Evolutionary conservation across 805 yeast species (phyloP), one percentile per base, ranked within the genome.

Genomic region (Spathaspora arborariae): DNA sequence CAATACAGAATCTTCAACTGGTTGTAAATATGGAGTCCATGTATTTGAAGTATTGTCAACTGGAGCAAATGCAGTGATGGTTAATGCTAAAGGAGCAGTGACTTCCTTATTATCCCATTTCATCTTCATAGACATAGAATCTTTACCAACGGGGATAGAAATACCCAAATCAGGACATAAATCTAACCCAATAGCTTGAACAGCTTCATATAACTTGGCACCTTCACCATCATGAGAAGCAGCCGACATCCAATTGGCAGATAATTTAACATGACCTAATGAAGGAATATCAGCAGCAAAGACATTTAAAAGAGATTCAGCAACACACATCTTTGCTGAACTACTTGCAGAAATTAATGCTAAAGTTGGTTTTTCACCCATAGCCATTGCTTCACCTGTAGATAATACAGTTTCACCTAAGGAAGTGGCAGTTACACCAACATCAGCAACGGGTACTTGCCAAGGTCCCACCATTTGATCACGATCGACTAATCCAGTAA

Each of bases 221-320:
- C 99, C 99, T 69, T 94, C 99, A 59, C 98, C 98, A 19, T 81
- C 81, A 59, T 91, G 96, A 30, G 92, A 77, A 21, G 99, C 96
- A 42, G 98, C 91, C 9, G 97, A 84, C 99, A 94, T 94, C 99
- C 99, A 94, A 74, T 94, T 94, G 40, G 99, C 99, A 44, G 96
- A 88, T 49, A 94, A 71, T 61, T 91, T 88, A 46, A 94, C 82
- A 54, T 82, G 78, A 51, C 82, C 83, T 50, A 92, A 73, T 6
- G 82, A 72, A 49, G 84, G 80, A 49, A 94, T 77, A 64, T 94
- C 96, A 34, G 98, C 95, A 33, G 99, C 97, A 57, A 82, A 79
- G 39, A 92, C 62, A 64, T 94, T 94, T 65, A 90, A 67, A 60
- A 94, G 76, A 4, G 97, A 84, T 75, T 94, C 99, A 24, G 98